Conservation (phyloP, 768 basidiomycete genomes). For the Naganishia kalamii region DNA sequence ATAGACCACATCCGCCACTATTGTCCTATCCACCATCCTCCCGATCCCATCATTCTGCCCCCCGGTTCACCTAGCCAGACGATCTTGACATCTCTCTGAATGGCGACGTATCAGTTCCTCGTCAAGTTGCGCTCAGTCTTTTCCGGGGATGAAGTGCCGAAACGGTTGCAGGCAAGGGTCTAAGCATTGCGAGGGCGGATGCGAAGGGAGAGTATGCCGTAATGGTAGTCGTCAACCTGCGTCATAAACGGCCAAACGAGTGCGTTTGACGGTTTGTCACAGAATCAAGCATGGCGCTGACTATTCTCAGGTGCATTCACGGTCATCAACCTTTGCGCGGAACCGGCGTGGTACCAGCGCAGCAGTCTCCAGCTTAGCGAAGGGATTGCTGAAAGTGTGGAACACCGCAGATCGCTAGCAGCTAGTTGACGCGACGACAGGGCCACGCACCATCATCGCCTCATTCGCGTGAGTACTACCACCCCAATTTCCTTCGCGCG, state of each 20-base stretch:
- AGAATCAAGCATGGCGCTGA: too few species aligned
- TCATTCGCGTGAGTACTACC: conserved; percentile 63
- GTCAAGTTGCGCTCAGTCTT: too few species aligned
- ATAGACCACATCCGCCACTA: too few species aligned
- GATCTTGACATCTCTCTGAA: too few species aligned
- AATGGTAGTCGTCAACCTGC: conserved; percentile 87
- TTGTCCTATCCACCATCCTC: too few species aligned
- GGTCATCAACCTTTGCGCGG: conserved; percentile 94
- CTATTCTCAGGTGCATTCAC: too few species aligned
- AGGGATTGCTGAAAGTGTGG: conserved; percentile 66
- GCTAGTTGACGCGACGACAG: conserved; percentile 53
- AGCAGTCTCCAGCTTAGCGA: conserved; percentile 78
- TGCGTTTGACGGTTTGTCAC: conserved; percentile 32
- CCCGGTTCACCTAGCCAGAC: too few species aligned
- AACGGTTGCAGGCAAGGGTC: too few species aligned
- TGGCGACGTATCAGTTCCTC: too few species aligned
- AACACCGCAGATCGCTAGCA: background rate
- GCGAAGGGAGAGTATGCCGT: conserved; percentile 70
- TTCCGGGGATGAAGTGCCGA: too few species aligned
- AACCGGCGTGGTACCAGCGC: too few species aligned
- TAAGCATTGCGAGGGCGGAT: conserved; percentile 82
- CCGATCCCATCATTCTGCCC: too few species aligned
- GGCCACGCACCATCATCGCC: conserved; percentile 90
- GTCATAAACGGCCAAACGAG: conserved; percentile 87
- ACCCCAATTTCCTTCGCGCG: background rate